Evolutionary conservation across 2,329 filamentous ascomycete species (phyloP).

Genomic region (Calonectria pauciramosa): DNA sequence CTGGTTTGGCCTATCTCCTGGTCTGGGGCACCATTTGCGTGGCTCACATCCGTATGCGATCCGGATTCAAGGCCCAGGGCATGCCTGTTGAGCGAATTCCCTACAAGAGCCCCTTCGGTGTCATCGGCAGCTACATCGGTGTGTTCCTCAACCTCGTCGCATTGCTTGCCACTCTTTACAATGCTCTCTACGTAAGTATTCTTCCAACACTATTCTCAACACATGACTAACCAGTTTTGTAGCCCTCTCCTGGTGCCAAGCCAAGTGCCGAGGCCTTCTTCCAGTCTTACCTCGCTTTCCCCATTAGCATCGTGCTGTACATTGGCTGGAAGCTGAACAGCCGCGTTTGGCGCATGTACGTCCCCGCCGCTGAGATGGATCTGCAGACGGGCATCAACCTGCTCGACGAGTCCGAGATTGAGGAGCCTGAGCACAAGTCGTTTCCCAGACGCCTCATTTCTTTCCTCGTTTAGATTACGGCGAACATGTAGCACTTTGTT

Average conservation of each 20-base stretch:
- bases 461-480: not conserved
- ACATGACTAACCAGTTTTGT: not conserved
- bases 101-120: constrained; percentile 82
- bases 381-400: constrained; percentile 83
- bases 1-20: constrained; percentile 72
- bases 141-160: not conserved
- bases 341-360: constrained; percentile 68
- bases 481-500: not conserved
- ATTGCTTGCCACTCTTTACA: not conserved
- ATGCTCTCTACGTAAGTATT: not conserved
- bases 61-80: constrained; percentile 71
- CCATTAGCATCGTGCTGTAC: constrained; percentile 77
- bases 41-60: constrained; percentile 72
- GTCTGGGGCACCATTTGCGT: constrained; percentile 75
- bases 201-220: too few species aligned
- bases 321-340: constrained; percentile 81
- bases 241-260: constrained; percentile 73
- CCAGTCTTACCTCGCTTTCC: constrained; percentile 75
- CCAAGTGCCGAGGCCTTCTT: constrained; percentile 80
- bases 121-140: constrained; percentile 64
- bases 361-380: constrained; percentile 82
- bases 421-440: constrained; percentile 68
- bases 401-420: constrained; percentile 81
- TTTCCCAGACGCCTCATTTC: not conserved
- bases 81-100: constrained; percentile 80